phyloP scores from a whole-genome alignment of 1,284 basidiomycete species.

The Malassezia pachydermatis region DNA sequence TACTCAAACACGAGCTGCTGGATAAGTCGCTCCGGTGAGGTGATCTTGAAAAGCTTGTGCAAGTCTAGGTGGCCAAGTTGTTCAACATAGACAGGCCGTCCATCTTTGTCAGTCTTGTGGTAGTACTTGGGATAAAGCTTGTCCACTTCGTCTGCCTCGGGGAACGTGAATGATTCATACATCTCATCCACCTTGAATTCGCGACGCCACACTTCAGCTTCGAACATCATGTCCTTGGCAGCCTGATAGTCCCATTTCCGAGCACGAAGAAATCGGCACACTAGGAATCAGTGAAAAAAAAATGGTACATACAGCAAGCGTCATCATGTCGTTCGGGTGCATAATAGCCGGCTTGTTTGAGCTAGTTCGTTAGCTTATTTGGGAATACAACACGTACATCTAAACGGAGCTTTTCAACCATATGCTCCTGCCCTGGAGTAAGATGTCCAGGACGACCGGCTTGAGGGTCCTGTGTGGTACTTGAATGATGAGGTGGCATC shows the following conservation, averaged over 20 bases:
- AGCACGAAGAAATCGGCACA: slow-evolving; percentile 66
- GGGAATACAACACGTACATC: neutral
- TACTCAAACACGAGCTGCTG: slow-evolving; percentile 85
- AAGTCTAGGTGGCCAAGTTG: slow-evolving; percentile 82
- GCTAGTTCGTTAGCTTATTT: slow-evolving; percentile 13
- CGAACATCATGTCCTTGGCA: slow-evolving; percentile 73
- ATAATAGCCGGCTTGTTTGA: slow-evolving; percentile 39
- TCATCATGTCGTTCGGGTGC: slow-evolving; percentile 43
- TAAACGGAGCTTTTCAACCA: slow-evolving; percentile 31
- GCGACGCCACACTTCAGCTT: slow-evolving; percentile 80
- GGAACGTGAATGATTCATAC: slow-evolving; percentile 73
- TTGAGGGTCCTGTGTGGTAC: too few species aligned
- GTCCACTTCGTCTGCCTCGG: slow-evolving; percentile 71
- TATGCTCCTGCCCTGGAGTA: slow-evolving; percentile 35
- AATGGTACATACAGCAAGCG: slow-evolving; percentile 27
- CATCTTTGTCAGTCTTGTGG: slow-evolving; percentile 92
- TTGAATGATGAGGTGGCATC: too few species aligned
- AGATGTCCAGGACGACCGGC: slow-evolving; percentile 42
- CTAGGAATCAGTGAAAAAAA: slow-evolving; percentile 2
- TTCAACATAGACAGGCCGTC: slow-evolving; percentile 90
- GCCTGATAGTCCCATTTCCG: slow-evolving; percentile 78
- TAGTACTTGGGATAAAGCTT: slow-evolving; percentile 90
- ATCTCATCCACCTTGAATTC: slow-evolving; percentile 80
- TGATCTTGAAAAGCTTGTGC: slow-evolving; percentile 57
- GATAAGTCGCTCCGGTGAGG: slow-evolving; percentile 78